These are phyloP conservation scores for Sechiopsis laciniata DNA, from an alignment of 306 rosid genomes.

Conservation along the genomic window DNA sequence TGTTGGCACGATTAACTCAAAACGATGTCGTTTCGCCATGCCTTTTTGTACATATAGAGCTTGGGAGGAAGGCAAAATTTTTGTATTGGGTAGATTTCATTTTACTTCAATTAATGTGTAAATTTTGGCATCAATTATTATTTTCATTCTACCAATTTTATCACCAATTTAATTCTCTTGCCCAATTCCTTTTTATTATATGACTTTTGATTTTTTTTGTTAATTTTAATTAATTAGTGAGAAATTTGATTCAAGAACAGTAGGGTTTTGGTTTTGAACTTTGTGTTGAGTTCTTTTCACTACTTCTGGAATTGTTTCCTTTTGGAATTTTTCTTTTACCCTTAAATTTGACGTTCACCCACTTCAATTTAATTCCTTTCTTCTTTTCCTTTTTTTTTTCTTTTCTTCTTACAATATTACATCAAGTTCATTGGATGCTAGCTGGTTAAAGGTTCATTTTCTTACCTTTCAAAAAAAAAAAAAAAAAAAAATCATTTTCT, in stretches of 20 bases:
- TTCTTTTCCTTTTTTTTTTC: not conserved
- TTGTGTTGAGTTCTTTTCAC: conserved; percentile 17
- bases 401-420: not conserved
- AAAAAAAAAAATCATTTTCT: no score
- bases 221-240: not conserved
- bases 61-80: not conserved
- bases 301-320: not conserved
- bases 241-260: not conserved
- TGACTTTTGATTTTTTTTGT: no score
- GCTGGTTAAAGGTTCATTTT: not conserved
- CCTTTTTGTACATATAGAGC: not conserved
- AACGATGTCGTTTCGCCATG: not conserved
- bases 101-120: not conserved
- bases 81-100: not conserved
- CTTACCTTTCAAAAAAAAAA: no score
- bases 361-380: not conserved
- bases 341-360: not conserved
- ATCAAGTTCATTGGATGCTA: not conserved
- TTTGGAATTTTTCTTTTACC: not conserved
- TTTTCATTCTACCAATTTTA: not conserved
- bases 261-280: not conserved
- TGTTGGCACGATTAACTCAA: conserved; percentile 38
- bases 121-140: not conserved
- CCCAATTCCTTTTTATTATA: not conserved
- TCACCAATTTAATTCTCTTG: not conserved